Evolutionary conservation across 805 yeast species (phyloP), one percentile per base, ranked within the genome.

Genomic region (Saccharomyces paradoxus): DNA sequence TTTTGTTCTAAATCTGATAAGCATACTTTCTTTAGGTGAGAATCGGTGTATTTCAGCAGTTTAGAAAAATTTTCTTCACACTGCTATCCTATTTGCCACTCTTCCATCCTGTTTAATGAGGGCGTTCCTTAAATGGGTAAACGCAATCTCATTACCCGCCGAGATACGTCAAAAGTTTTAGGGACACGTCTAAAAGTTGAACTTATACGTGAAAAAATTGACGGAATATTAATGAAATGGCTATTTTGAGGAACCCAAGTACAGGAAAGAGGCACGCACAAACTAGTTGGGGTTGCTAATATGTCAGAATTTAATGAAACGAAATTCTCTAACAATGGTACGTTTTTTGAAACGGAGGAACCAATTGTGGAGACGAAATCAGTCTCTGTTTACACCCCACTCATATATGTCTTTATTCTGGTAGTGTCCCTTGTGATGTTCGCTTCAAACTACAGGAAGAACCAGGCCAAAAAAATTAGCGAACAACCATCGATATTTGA

Each of bases 1-100:
- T 63, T 81, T 88, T 29, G 94, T 77, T 64, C 96, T 79, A 71
- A 94, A 89, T 64, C 99, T 76, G 24, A 87, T 72, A 60, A 91
- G 80, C 89, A 70, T 70, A 4, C 24, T 47, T 1, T 24, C 17
- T 12, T 17, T 17, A 37, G 13, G 13, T 37, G 10, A 17, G 17
- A 8, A 21, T 17, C 4, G 12, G 13, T 29, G 2, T 28, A 28
- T 28, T 2, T 37, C 22, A 17, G 44, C 3, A 8, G 10, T 37
- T 3, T 32, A 8, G 22, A 7, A 12, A 3, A 17, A 37, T 7
- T 37, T n/a, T 17, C 13, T 21, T 7, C 12, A 17, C 2, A 3
- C 1, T 2, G 4, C 17, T 8, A 17, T 17, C 12, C 13, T 9
- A 37, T 37, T 37, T 37, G 44, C 44, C 44, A 37, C 44, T 37